Base-by-base conservation (phyloP, 768 basidiomycete genomes). In the Boletus subcaerulescens region DNA sequence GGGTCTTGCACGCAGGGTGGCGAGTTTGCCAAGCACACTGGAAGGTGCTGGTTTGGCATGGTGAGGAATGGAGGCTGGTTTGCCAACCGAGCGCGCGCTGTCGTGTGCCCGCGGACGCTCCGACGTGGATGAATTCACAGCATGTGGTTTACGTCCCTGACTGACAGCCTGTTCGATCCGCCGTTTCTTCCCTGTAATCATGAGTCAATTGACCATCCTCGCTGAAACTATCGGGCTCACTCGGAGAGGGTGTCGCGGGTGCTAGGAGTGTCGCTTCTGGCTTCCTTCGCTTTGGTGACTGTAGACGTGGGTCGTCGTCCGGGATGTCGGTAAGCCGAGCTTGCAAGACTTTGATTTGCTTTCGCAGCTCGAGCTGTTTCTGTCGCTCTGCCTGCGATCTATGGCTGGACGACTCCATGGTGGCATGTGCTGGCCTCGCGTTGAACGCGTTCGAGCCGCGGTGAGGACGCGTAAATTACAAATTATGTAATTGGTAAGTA, bases 201-300 rank as follows among this genome's bases (percentile, higher is more conserved):
- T 45, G 32, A 22, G 38, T 50, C 39, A 3, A 18, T 60, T 36
- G 15, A 29, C 44, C 24, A 39, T 2, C 14, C 40, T 33, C 8
- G 24, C 31, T 24, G 31, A 36, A 52, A 50, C 18, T 22, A 18
- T n/a, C 33, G 40, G n/a, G 68, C 78, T 67, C 59, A 89, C 87
- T 87, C 5, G 85, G 85, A 35, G 89, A 87, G 10, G 89, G 89
- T 1, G 79, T 83, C 1, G 73, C 69, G 9, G 80, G 80, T 1
- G 74, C 80, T 0, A 79, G 61, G 14, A 80, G 62, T 3, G 70
- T 66, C 4, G 73, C 56, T 10, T 77, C 72, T 12, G 60, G 59
- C 42, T 70, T 70, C 67, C 79, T 84, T 56, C 80, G 73, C 66
- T 83, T 82, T 10, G 80, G 79, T 7, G 80, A 77, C 20, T 60